Conservation (phyloP, 2,329 filamentous ascomycete genomes). For the Sporothrix pseudoabietina region DNA sequence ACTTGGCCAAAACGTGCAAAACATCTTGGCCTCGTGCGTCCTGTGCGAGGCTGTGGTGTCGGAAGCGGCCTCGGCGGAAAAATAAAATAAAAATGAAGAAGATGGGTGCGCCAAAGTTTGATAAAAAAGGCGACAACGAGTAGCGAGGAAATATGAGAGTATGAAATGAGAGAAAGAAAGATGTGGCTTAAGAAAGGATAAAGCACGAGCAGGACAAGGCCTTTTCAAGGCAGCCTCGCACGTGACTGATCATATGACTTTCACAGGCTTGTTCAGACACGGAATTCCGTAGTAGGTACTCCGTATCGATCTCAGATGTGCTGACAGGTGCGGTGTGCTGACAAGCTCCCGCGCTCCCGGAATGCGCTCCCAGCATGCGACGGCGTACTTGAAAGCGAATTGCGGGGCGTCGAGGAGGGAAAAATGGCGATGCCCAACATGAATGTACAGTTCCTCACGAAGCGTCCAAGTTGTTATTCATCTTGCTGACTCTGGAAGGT, state of each 20-base stretch:
- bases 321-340: background rate
- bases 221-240: background rate
- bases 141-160: background rate
- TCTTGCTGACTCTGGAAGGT: background rate
- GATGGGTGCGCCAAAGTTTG: background rate
- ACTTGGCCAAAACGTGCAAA: slow-evolving; percentile 30
- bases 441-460: background rate
- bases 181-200: background rate
- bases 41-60: background rate
- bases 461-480: background rate
- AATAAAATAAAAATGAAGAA: background rate
- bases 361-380: background rate
- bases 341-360: background rate
- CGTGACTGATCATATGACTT: background rate
- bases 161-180: background rate
- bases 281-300: background rate
- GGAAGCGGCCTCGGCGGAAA: background rate
- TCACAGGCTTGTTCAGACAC: background rate
- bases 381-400: background rate
- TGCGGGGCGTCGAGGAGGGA: background rate
- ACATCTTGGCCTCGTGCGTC: slow-evolving; percentile 16
- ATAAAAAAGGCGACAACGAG: background rate
- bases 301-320: background rate
- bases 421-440: background rate
- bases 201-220: background rate